Base-by-base conservation (phyloP, 1,284 basidiomycete genomes). In the Fistulina hepatica region DNA sequence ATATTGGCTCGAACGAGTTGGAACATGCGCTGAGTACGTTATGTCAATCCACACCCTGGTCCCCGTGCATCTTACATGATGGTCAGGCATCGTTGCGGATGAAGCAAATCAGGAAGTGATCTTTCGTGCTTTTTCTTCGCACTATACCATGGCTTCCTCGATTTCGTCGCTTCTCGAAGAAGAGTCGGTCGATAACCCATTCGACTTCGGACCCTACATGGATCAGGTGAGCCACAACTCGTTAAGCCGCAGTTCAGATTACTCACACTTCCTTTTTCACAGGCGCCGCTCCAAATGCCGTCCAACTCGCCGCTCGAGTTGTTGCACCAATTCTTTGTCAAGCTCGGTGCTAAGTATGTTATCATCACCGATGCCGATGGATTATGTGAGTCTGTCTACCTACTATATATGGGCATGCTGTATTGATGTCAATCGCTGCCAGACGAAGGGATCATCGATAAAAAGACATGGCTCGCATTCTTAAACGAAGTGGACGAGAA, bases 361-460 rank as follows among this genome's bases (percentile, higher is more conserved):
- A 69, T 97, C 17, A 79, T 95, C 5, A 81, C 74, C 2, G 88
- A 97, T 55, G 63, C 73, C 2, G 76, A 85, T 39, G 92, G 93
- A 2, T 63, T 78, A 37, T 97, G 84, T 88, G 51, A 55, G 82
- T 69, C 17, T 21, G 28, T 34, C 13, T 21, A 9, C 11, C 30
- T 26, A 3, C n/a, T 17, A 12, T 6, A 25, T 31, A 37, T 31
- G 19, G 28, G 25, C 22, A 37, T 42, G 12, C 16, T 27, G 23
- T 12, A 28, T 34, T 33, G 13, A 44, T 44, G 9, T 44, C 21
- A 21, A 15, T 33, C 44, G n/a, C 33, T 30, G 25, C 13, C 47
- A 86, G 83, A 92, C 53, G 79, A 83, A 51, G 93, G 93, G 5
- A 68, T 93, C 8, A 83, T 97, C 42, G 85, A 92, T 58, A 95